Evolutionary conservation across 257 asterid species (phyloP), one percentile per base, ranked within the genome.

Genomic region (Nicotiana obtusifolia): DNA sequence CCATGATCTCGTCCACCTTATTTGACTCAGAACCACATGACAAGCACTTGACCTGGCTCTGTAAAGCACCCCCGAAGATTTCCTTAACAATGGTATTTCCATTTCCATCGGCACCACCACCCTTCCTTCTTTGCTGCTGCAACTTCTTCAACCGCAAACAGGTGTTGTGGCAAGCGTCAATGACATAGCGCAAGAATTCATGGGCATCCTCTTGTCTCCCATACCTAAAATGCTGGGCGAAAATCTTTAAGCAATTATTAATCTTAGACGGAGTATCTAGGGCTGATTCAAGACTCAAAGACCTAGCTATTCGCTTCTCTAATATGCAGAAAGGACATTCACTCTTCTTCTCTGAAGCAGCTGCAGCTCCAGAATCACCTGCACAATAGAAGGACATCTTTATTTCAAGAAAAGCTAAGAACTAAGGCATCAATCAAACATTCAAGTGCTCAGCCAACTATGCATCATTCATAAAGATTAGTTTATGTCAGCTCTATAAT

Each of bases 141-240:
- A 94, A 88, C 88, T 93, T 96, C 91, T 90, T 93, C 86, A 93
- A 82, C 88, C 97, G 90, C 89, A 96, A 88, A 83, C 99, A 96
- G 11, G 98, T 90, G 78, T 94, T 90, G 84, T 96, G 99, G 85
- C 99, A 96, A 19, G 98, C 95, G 84, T 94, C 99, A 65, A 96
- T 96, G 84, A 96, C 98, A 89, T 96, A 96, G 37, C 97, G 95
- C 93, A 96, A 88, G 85, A 96, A 96, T 86, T 96, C 99, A 87
- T 95, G 99, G 15, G 99, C 99, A 86, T 95, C 99, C 86, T 95
- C 99, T 84, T 95, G 99, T 86, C 97, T 89, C 86, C 99, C 99
- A 7, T 82, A 73, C 78, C 90, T 93, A 88, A 95, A 93, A 86
- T 95, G 97, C 86, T 90, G 94, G 9, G 97, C 97, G 81, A 89